Percentiles rank a stretch among this genome's conserved stretches.
Evolutionary conservation across 352 stramenopile genomes (phyloP).

Genomic region (Phytophthora boehmeriae): DNA sequence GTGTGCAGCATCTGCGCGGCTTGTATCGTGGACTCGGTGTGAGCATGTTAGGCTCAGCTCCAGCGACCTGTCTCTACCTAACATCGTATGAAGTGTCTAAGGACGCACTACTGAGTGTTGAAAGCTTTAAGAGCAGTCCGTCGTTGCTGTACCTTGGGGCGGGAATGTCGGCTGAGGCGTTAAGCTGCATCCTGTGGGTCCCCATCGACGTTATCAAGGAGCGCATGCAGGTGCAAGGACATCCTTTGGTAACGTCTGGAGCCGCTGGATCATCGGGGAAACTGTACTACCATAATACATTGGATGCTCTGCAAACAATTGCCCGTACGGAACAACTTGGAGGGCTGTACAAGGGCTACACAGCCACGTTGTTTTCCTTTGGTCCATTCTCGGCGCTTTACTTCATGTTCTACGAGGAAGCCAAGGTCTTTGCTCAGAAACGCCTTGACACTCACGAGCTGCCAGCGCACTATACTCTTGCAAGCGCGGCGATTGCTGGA

Average conservation of each 20-base stretch:
- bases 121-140: slow-evolving; percentile 48
- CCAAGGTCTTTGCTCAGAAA: slow-evolving; percentile 58
- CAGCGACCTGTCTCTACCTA: slow-evolving; percentile 96
- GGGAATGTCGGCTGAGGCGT: slow-evolving; percentile 73
- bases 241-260: slow-evolving; percentile 3
- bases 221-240: slow-evolving; percentile 95
- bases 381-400: slow-evolving; percentile 98
- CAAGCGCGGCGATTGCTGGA: slow-evolving; percentile 83
- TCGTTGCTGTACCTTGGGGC: slow-evolving; percentile 76
- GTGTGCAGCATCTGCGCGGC: slow-evolving; percentile 63
- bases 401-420: slow-evolving; percentile 97
- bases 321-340: slow-evolving; percentile 86
- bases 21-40: slow-evolving; percentile 96
- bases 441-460: slow-evolving; percentile 53
- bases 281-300: slow-evolving; percentile 92
- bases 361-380: slow-evolving; percentile 95
- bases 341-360: slow-evolving; percentile 96
- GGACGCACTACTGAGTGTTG: slow-evolving; percentile 50
- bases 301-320: slow-evolving; percentile 92
- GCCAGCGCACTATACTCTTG: slow-evolving; percentile 64
- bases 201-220: slow-evolving; percentile 99
- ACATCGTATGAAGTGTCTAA: slow-evolving; percentile 95
- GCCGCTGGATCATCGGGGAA: slow-evolving; percentile 2
- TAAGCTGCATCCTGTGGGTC: slow-evolving; percentile 97
- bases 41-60: slow-evolving; percentile 94